Conservation (phyloP, 1,284 basidiomycete genomes). For the Lentinula novae-zelandiae region DNA sequence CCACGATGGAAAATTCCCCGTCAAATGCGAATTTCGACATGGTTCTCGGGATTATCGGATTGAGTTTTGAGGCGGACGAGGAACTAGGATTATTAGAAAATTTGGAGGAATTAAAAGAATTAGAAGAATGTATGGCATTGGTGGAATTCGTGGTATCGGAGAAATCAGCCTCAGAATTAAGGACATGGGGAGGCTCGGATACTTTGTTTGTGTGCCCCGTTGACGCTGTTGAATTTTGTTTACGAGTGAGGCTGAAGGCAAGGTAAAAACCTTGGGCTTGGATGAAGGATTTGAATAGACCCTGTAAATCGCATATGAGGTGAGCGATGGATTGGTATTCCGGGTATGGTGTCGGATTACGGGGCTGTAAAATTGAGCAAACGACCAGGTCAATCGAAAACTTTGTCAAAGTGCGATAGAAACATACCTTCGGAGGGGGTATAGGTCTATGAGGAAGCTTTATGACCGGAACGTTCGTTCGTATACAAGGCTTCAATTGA, state of each 20-base stretch:
- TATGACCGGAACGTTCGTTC: not conserved
- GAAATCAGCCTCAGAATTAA: not conserved
- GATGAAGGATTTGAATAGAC: conserved; percentile 35
- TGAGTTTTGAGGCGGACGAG: too few relatives aligned
- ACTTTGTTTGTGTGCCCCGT: conserved; percentile 11
- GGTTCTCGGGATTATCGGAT: conserved; percentile 7
- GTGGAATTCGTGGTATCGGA: not conserved
- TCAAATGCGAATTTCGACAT: conserved; percentile 41
- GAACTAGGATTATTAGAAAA: not conserved
- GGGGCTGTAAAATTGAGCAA: conserved; percentile 1
- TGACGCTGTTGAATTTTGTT: not conserved
- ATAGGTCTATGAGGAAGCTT: not conserved
- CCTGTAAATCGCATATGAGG: conserved; percentile 34
- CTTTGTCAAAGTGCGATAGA: not conserved
- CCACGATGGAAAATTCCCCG: conserved; percentile 52
- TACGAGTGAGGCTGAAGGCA: conserved; percentile 18
- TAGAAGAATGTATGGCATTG: not conserved
- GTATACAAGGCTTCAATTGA: not conserved
- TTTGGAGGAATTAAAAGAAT: not conserved
- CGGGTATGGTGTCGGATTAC: conserved; percentile 27
- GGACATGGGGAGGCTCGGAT: not conserved
- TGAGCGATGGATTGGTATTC: conserved; percentile 34
- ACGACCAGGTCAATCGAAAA: not conserved
- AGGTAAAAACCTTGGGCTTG: conserved; percentile 37
- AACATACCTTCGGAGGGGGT: conserved; percentile 17